phyloP scores from a whole-genome alignment of 2,329 filamentous ascomycete species.

The Phyllosticta citrichinensis region DNA sequence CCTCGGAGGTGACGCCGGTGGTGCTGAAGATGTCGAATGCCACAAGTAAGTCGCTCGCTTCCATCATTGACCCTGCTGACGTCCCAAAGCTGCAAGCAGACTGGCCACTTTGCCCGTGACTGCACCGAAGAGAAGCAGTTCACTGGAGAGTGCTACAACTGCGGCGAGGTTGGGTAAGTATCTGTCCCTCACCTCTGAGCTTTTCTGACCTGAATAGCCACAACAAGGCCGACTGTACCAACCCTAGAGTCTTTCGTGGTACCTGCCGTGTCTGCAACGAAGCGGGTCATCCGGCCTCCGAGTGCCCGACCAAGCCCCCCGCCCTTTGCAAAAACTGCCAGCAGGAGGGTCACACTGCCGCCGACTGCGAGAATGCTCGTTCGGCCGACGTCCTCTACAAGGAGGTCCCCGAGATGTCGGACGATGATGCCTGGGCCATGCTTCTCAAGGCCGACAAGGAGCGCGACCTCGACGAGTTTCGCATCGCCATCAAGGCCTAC shows the following conservation, averaged over 20 bases:
- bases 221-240: constrained; percentile 52
- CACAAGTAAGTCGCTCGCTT: constrained; percentile 5
- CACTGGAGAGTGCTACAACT: constrained; percentile 49
- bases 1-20: not conserved
- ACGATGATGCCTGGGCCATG: constrained; percentile 40
- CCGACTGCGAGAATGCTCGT: constrained; percentile 37
- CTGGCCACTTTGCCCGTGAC: constrained; percentile 39
- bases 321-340: constrained; percentile 45
- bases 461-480: constrained; percentile 43
- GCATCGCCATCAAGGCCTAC: constrained; percentile 41
- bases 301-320: constrained; percentile 53
- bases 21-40: constrained; percentile 4
- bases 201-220: constrained; percentile 35
- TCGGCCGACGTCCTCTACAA: constrained; percentile 19
- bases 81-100: constrained; percentile 29
- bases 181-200: not conserved
- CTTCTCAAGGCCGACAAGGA: constrained; percentile 40
- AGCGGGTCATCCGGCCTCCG: constrained; percentile 46
- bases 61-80: constrained; percentile 18
- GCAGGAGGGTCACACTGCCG: constrained; percentile 33
- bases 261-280: constrained; percentile 49
- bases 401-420: constrained; percentile 36
- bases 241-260: constrained; percentile 46
- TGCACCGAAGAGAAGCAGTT: constrained; percentile 35
- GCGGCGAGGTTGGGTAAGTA: constrained; percentile 42